Percentiles rank a stretch among this genome's conserved stretches.
Conservation (phyloP, 2,329 filamentous ascomycete genomes). For the Diaporthe nobilis region DNA sequence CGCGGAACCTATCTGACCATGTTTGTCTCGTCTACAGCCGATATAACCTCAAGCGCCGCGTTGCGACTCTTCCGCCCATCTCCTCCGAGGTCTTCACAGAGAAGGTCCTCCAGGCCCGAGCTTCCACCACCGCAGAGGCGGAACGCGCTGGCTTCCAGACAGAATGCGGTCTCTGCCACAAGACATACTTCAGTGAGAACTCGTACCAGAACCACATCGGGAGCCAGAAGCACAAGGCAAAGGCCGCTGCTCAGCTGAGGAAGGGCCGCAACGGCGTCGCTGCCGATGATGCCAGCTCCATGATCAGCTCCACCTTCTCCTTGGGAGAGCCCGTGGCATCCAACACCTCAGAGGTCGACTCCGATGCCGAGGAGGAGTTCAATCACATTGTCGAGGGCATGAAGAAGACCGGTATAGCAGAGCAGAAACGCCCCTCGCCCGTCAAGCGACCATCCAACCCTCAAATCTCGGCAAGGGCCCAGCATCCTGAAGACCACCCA, state of each 20-base stretch:
- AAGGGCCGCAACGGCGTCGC: constrained; percentile 53
- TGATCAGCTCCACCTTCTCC: constrained; percentile 93
- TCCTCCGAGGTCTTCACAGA: constrained; percentile 94
- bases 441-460: constrained; percentile 70
- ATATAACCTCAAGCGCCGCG: constrained; percentile 95
- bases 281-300: constrained; percentile 82
- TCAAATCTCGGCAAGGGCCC: constrained; percentile 56
- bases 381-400: constrained; percentile 83
- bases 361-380: constrained; percentile 81
- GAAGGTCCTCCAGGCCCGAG: constrained; percentile 93
- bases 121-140: constrained; percentile 84
- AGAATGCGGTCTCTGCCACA: constrained; percentile 84
- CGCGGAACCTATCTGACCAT: constrained; percentile 36
- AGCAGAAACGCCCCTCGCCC: constrained; percentile 58
- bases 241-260: constrained; percentile 65
- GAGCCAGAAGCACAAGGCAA: constrained; percentile 89
- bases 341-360: constrained; percentile 67
- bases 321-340: constrained; percentile 81
- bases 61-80: constrained; percentile 90
- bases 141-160: constrained; percentile 92
- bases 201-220: constrained; percentile 93
- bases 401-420: constrained; percentile 70
- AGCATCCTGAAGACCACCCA: constrained; percentile 63
- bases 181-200: constrained; percentile 97
- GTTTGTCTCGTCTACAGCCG: constrained; percentile 66